Evolutionary conservation across 495 filamentous ascomycete species (phyloP).

Genomic region (Hypoxylon fuscum): DNA sequence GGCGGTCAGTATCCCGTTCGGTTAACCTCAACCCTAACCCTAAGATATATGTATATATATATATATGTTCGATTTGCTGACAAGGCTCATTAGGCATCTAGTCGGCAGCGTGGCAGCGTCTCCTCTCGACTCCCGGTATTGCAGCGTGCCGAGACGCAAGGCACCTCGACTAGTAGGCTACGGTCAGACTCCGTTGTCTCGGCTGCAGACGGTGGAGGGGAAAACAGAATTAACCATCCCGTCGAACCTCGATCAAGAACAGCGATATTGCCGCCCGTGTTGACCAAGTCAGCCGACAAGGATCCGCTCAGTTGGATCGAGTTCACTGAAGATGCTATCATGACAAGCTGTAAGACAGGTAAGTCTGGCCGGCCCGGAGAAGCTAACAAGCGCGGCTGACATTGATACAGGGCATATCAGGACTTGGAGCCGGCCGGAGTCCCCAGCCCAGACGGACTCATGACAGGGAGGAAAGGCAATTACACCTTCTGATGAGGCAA

Average conservation of each 20-base stretch:
- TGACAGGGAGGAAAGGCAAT: slow-evolving; percentile 15
- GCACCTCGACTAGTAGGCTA: slow-evolving; percentile 63
- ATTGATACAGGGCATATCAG: slow-evolving; percentile 76
- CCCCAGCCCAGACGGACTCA: slow-evolving; percentile 29
- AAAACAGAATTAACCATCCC: slow-evolving; percentile 70
- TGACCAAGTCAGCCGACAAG: slow-evolving; percentile 86
- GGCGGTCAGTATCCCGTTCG: slow-evolving; percentile 50
- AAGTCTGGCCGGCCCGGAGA: slow-evolving; percentile 36
- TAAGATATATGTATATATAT: no score
- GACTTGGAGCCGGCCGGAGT: slow-evolving; percentile 80
- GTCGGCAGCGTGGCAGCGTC: slow-evolving; percentile 68
- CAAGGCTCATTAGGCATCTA: slow-evolving; percentile 49
- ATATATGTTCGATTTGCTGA: slow-evolving; percentile 23
- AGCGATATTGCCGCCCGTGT: slow-evolving; percentile 90
- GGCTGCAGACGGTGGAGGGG: slow-evolving; percentile 54
- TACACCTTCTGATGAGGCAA: background rate
- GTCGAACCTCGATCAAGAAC: slow-evolving; percentile 82
- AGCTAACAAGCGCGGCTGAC: background rate
- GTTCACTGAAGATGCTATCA: slow-evolving; percentile 89
- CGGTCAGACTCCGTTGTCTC: slow-evolving; percentile 71
- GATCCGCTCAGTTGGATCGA: slow-evolving; percentile 89
- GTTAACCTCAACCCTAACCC: no score
- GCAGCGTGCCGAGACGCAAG: slow-evolving; percentile 59
- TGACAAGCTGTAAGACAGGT: slow-evolving; percentile 92
- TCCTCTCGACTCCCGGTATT: slow-evolving; percentile 61